phyloP scores from a whole-genome alignment of 225 moss, liverwort and hornwort genomes.

The Marchantia polymorpha region DNA sequence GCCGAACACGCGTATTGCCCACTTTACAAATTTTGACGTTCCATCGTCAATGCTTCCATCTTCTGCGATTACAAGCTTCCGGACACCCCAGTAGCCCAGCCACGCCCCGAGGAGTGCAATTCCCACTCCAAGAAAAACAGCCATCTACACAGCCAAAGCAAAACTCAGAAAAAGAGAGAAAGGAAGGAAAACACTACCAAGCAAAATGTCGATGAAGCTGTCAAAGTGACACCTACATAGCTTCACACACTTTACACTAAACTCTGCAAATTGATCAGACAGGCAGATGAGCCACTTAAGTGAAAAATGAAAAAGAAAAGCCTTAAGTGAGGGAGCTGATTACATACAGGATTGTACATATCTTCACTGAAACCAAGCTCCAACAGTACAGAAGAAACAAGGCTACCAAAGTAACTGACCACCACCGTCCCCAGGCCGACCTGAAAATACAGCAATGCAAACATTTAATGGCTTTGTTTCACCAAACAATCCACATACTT shows the following conservation, averaged over 20 bases:
- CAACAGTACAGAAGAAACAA: constrained; percentile 61
- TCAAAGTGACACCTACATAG: not conserved
- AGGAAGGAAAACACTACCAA: not conserved
- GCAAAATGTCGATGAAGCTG: not conserved
- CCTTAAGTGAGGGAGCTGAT: not conserved
- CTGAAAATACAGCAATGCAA: constrained; percentile 35
- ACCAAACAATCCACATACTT: not conserved
- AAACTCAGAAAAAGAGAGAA: not conserved
- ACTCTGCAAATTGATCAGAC: not conserved
- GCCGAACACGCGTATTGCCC: constrained; percentile 56
- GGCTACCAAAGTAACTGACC: constrained; percentile 64
- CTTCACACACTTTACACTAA: not conserved
- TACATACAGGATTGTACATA: constrained; percentile 87
- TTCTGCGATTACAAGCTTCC: constrained; percentile 50
- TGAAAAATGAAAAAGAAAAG: not conserved
- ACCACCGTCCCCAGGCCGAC: constrained; percentile 82
- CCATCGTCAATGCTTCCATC: constrained; percentile 51
- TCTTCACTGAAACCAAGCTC: constrained; percentile 94
- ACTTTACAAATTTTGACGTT: constrained; percentile 54
- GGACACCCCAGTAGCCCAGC: constrained; percentile 56
- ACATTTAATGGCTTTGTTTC: no score
- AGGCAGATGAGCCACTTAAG: not conserved
- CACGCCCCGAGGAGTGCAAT: constrained; percentile 48
- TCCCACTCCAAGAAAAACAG: constrained; percentile 36
- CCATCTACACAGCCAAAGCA: constrained; percentile 28